Base-by-base conservation (phyloP, 2,329 filamentous ascomycete species). In the Diplodia intermedia region DNA sequence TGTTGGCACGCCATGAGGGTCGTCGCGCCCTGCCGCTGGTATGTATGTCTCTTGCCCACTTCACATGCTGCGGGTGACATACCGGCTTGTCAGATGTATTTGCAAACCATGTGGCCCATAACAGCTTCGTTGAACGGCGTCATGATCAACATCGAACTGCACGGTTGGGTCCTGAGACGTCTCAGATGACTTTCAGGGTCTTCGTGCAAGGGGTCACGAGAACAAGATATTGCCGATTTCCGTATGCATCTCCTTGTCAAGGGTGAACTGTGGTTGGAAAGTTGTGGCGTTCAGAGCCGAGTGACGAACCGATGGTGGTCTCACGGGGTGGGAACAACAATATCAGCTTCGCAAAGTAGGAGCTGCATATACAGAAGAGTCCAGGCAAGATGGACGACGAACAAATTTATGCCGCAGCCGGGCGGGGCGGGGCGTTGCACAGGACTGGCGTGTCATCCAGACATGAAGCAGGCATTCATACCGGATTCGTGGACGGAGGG, bases 321-420 rank as follows among this genome's bases (percentile, higher is more conserved):
- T 20, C 43, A 47, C 20, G 43, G 43, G 18, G 18, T 11, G 7
- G n/a, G 11, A 47, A 47, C 18, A 47, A 36, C 33, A 47, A 47
- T 20, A 15, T n/a, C 15, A 43, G 40, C 40, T n/a, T 18, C 14
- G 40, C 40, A 43, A 43, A n/a, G 40, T 43, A n/a, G 43, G 40
- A 23, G 31, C 8, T 31, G 56, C 56, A 47, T 60, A 60, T 49
- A 29, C 6, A 52, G n/a, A 52, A 52, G 31, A 50, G 47, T 12
- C 43, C 60, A 33, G 43, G 38, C 60, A 62, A 23, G 29, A 23
- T 52, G 23, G 20, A 52, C 23, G 43, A 62, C n/a, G n/a, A n/a
- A 11, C 4, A 26, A 31, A 38, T 38, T 33, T 38, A 52, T 63
- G 60, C 60, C 60, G 43, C 60, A 63, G 43, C 43, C 31, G 23